Percentiles rank a stretch among this genome's conserved stretches.
phyloP scores from a whole-genome alignment of 1,139 yeast genomes.

The Sugiyamaella japonica region DNA sequence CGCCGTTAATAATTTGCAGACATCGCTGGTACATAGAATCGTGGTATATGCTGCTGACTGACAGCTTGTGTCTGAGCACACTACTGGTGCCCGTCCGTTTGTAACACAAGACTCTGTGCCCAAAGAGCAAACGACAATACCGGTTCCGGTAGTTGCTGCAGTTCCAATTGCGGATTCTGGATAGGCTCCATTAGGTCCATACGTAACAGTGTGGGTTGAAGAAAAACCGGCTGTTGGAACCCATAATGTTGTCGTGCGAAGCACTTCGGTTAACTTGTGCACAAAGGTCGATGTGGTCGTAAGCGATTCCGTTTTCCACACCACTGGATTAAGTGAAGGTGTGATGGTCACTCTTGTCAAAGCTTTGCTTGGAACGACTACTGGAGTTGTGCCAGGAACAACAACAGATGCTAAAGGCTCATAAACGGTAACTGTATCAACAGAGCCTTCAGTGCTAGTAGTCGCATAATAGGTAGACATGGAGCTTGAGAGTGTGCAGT shows the following conservation, averaged over 20 bases:
- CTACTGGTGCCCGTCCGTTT: constrained; percentile 15
- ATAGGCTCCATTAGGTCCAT: constrained; percentile 8
- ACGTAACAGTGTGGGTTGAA: constrained; percentile 2
- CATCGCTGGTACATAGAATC: constrained; percentile 4
- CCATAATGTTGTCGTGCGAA: constrained; percentile 5
- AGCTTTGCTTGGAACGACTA: constrained; percentile 10
- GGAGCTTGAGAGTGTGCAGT: constrained; percentile 25
- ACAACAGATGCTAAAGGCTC: constrained; percentile 17
- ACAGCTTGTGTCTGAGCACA: constrained; percentile 12
- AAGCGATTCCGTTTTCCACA: neutral
- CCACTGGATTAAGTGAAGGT: neutral
- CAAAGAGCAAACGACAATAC: constrained; percentile 6
- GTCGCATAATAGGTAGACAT: constrained; percentile 20
- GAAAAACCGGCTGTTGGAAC: constrained; percentile 10
- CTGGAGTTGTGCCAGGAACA: constrained; percentile 19
- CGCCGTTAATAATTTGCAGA: neutral
- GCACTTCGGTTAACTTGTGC: neutral
- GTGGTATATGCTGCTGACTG: constrained; percentile 10
- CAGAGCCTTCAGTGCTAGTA: neutral
- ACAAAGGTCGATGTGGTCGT: constrained; percentile 2
- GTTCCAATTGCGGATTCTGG: constrained; percentile 5
- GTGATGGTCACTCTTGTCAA: constrained; percentile 2
- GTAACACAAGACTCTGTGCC: constrained; percentile 2
- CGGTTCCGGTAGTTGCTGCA: constrained; percentile 3
- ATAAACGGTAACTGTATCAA: constrained; percentile 19